phyloP scores from a whole-genome alignment of 2,329 filamentous ascomycete species.

The Didymella arachidicola region DNA sequence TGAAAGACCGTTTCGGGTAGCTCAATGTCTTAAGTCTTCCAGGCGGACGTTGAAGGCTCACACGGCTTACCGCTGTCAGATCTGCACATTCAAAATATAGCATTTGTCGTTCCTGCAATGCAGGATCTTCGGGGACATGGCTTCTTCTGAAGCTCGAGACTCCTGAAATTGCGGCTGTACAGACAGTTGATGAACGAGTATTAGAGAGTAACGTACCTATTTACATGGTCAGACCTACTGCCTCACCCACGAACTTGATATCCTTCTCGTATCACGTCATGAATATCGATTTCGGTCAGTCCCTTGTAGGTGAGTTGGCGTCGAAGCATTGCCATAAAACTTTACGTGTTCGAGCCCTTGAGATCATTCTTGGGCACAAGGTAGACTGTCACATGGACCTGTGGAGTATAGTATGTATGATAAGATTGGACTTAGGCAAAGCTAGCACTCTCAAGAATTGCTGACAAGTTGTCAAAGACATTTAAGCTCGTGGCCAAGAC shows the following conservation, averaged over 20 bases:
- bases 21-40: too few relatives aligned
- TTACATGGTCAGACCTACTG: slow-evolving; percentile 29
- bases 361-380: slow-evolving; percentile 50
- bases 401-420: slow-evolving; percentile 52
- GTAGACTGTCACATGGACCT: slow-evolving; percentile 50
- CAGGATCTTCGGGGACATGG: slow-evolving; percentile 27
- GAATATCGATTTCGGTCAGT: slow-evolving; percentile 51
- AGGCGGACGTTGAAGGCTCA: too few relatives aligned
- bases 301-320: slow-evolving; percentile 36
- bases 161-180: slow-evolving; percentile 27
- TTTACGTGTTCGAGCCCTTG: slow-evolving; percentile 47
- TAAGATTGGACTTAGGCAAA: slow-evolving; percentile 28
- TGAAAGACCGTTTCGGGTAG: neutral
- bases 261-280: slow-evolving; percentile 19
- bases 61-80: slow-evolving; percentile 21
- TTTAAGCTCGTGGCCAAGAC: slow-evolving; percentile 52
- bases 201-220: slow-evolving; percentile 28
- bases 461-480: neutral
- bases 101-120: slow-evolving; percentile 32
- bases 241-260: slow-evolving; percentile 5
- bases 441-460: too few relatives aligned
- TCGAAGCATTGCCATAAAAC: slow-evolving; percentile 48
- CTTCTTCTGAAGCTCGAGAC: slow-evolving; percentile 29
- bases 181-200: slow-evolving; percentile 29
- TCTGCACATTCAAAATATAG: slow-evolving; percentile 40